Evolutionary conservation across 768 basidiomycete genomes (phyloP).

Genomic region (Lentinula sp.): DNA sequence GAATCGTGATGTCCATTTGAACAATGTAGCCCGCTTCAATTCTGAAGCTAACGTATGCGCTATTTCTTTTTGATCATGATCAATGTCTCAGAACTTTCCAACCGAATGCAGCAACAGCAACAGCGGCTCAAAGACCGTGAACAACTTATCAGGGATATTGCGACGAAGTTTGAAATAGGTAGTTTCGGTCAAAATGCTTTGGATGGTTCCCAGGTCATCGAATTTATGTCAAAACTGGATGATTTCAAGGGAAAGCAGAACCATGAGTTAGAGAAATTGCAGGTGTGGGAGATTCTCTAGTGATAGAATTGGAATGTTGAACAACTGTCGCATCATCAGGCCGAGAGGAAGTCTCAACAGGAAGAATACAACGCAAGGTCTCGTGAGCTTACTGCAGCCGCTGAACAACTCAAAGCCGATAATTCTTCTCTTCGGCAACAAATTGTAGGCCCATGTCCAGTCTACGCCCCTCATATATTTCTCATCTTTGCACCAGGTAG

Average conservation of each 20-base stretch:
- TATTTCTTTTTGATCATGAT: neutral
- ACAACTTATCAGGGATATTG: slow-evolving; percentile 62
- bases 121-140: slow-evolving; percentile 68
- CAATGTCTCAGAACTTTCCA: neutral
- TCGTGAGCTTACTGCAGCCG: slow-evolving; percentile 47
- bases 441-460: slow-evolving; percentile 36
- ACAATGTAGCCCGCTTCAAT: slow-evolving; percentile 58
- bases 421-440: slow-evolving; percentile 37
- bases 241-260: slow-evolving; percentile 60
- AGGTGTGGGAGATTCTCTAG: slow-evolving; percentile 34
- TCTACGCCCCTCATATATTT: neutral
- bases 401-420: slow-evolving; percentile 40
- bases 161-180: slow-evolving; percentile 61
- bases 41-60: slow-evolving; percentile 65
- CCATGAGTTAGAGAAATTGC: slow-evolving; percentile 59
- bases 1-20: slow-evolving; percentile 50
- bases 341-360: slow-evolving; percentile 46
- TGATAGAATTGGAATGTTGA: neutral
- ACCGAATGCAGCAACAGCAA: slow-evolving; percentile 56
- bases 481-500: slow-evolving; percentile 26
- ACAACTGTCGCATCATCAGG: slow-evolving; percentile 24
- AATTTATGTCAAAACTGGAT: slow-evolving; percentile 63
- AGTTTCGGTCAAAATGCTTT: slow-evolving; percentile 70
- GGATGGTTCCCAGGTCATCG: slow-evolving; percentile 62
- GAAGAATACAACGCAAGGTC: slow-evolving; percentile 63